phyloP scores from a whole-genome alignment of 2,329 filamentous ascomycete species.

The Aspergillus arachidicola region DNA sequence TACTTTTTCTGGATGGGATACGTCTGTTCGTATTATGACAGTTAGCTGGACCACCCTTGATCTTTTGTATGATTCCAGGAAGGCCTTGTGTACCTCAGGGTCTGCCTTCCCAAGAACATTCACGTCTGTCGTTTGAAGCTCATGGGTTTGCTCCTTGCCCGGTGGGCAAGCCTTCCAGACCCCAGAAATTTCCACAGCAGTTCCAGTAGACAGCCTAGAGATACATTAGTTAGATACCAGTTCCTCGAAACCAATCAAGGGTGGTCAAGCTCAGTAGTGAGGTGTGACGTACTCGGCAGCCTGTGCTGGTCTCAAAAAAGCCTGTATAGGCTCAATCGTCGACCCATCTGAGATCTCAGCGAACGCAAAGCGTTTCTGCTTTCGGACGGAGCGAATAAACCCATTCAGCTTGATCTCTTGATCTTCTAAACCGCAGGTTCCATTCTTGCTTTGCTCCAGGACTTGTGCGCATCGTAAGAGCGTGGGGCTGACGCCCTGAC shows the following conservation, averaged over 20 bases:
- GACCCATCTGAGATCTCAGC: constrained; percentile 87
- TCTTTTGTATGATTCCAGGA: background rate
- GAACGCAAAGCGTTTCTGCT: constrained; percentile 83
- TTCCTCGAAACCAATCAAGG: background rate
- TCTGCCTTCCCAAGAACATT: constrained; percentile 76
- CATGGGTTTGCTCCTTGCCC: constrained; percentile 71
- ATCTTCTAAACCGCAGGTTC: constrained; percentile 35
- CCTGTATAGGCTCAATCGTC: constrained; percentile 76
- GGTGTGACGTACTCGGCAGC: constrained; percentile 66
- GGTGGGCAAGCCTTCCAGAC: constrained; percentile 71
- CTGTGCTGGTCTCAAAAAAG: constrained; percentile 71
- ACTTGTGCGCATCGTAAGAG: constrained; percentile 42
- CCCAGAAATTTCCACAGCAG: constrained; percentile 76
- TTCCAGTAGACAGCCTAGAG: constrained; percentile 74
- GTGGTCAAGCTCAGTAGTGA: background rate
- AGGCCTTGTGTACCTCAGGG: constrained; percentile 64
- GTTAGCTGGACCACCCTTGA: background rate
- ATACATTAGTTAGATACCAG: constrained; percentile 18
- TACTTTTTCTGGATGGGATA: constrained; percentile 97
- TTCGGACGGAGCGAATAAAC: constrained; percentile 80
- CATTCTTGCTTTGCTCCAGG: constrained; percentile 34
- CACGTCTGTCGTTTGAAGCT: constrained; percentile 74
- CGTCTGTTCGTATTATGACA: constrained; percentile 56
- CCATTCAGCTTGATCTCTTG: constrained; percentile 66
- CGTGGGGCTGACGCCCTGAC: constrained; percentile 20